These are phyloP conservation scores for Pleurotus eryngii DNA, from an alignment of 768 basidiomycete genomes.

Conservation along the genomic window DNA sequence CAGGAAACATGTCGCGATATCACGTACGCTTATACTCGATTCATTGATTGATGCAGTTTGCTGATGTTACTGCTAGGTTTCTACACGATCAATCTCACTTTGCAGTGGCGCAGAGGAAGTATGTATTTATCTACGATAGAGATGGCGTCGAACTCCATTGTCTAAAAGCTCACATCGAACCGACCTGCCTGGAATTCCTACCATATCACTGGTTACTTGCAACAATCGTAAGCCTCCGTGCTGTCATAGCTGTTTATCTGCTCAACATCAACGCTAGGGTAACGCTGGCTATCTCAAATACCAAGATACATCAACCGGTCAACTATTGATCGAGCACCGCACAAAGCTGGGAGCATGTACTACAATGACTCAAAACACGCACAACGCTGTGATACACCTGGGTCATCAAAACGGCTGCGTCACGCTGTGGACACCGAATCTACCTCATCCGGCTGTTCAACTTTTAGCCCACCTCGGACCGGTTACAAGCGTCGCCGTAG, in stretches of 20 bases:
- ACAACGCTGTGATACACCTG: conserved; percentile 91
- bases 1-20: conserved; percentile 91
- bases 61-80: conserved; percentile 47
- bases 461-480: conserved; percentile 90
- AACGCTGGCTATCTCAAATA: conserved; percentile 92
- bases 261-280: conserved; percentile 42
- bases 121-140: conserved; percentile 93
- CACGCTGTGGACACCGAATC: conserved; percentile 96
- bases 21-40: conserved; percentile 49
- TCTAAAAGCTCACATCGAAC: conserved; percentile 81
- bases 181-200: conserved; percentile 85
- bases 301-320: conserved; percentile 94
- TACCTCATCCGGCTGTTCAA: conserved; percentile 88
- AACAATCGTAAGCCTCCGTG: conserved; percentile 55
- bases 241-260: not conserved
- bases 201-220: conserved; percentile 95
- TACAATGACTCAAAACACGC: conserved; percentile 86
- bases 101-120: conserved; percentile 95
- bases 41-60: not conserved
- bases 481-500: conserved; percentile 74
- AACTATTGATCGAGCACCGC: conserved; percentile 80
- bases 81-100: conserved; percentile 91
- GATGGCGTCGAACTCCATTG: conserved; percentile 91
- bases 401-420: conserved; percentile 95
- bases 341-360: conserved; percentile 85